Conservation (phyloP, 2,329 filamentous ascomycete genomes). For the Diaporthe helianthi region DNA sequence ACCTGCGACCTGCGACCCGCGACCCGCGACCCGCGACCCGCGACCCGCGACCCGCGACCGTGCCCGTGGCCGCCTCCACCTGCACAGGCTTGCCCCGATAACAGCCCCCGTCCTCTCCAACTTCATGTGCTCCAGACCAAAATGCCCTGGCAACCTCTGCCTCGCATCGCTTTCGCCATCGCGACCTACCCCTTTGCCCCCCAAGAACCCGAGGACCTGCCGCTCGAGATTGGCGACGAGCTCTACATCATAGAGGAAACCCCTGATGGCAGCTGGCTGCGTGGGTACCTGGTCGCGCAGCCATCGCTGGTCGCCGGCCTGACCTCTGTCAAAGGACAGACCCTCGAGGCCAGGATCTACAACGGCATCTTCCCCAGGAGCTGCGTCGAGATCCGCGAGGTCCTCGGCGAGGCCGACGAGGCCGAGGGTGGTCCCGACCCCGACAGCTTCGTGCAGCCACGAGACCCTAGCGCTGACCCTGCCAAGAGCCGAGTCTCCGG, state of each 20-base stretch:
- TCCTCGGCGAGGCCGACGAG: constrained; percentile 77
- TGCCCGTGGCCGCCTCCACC: constrained; percentile 23
- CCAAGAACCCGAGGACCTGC: constrained; percentile 85
- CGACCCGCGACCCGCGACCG: constrained; percentile 3
- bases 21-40: constrained; percentile 4
- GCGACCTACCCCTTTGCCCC: constrained; percentile 94
- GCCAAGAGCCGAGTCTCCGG: constrained; percentile 61
- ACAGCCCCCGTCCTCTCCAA: constrained; percentile 9
- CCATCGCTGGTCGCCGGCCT: constrained; percentile 91
- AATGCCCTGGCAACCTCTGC: constrained; percentile 98
- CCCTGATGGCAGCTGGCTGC: constrained; percentile 88
- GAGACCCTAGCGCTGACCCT: constrained; percentile 52
- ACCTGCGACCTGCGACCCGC: constrained; percentile 4
- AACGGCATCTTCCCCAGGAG: constrained; percentile 97
- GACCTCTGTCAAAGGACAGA: constrained; percentile 89
- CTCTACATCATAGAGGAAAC: constrained; percentile 99
- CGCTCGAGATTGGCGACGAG: constrained; percentile 97
- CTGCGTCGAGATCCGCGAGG: constrained; percentile 93
- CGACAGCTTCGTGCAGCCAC: constrained; percentile 45
- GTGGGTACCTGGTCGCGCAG: constrained; percentile 93
- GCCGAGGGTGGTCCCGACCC: constrained; percentile 51
- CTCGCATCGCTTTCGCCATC: constrained; percentile 96
- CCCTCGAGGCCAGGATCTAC: constrained; percentile 93
- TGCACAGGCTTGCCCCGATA: constrained; percentile 6
- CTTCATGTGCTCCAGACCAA: constrained; percentile 39